Evolutionary conservation across 192 early-diverging fungal genomes (phyloP), one percentile per base, ranked within the genome.

Genomic region (Podochytrium sp.): DNA sequence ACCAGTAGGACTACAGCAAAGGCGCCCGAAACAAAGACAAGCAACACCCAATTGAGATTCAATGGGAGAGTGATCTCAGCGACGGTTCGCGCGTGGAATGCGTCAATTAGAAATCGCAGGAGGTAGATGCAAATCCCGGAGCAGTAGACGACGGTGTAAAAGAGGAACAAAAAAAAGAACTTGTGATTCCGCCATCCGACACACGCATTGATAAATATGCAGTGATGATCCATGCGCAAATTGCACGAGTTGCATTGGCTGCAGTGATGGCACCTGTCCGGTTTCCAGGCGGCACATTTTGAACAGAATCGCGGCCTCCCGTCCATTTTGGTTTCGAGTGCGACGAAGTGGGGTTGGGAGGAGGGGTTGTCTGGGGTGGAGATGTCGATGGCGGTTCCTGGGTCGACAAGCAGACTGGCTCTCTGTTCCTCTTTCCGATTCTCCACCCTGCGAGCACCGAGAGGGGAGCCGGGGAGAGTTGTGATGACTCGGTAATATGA

Each of bases 201-300:
- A 50, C 80, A 83, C 41, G 76, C 71, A 60, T 82, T 83, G 27
- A 83, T 57, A 77, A 82, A 85, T 6, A 82, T 79, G 60, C 84
- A 85, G 50, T 85, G 84, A 69, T 85, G 84, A 53, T 85, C 83
- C 56, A 37, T 52, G 29, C 43, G 37, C 29, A 76, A 29, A 16
- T 79, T 77, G n/a, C 69, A 84, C 62, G 38, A 10, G 18, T 73
- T 74, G 41, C 85, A 86, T 7, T 71, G 59, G 14, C 72, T 73
- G 73, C 85, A 87, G 69, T 87, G 85, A 64, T 87, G 85, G 2
- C 74, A 69, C 33, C 85, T 65, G 49, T 85, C 83, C 3, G 85
- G 83, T 65, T 87, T 87, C 59, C 66, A 78, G 29, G 60, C 49
- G 14, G 70, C 37, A 70, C 85, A 87, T 53, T 83, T 85, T 6